Conservation (phyloP, 148 eudicot genomes). For the Linanthus parryae region DNA sequence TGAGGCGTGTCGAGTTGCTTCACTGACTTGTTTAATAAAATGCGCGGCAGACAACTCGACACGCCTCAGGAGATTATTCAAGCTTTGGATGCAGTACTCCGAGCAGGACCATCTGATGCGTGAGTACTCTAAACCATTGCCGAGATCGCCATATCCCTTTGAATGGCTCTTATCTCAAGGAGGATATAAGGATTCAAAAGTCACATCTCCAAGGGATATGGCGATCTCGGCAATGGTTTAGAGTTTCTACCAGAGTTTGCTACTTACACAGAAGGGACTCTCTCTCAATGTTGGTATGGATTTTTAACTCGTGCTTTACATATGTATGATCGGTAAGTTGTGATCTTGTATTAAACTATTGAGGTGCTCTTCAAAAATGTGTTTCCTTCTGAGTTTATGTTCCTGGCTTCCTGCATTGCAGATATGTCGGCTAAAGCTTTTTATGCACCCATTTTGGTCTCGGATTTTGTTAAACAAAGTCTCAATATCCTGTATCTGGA, state of each 20-base stretch:
- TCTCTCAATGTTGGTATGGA: slow-evolving; percentile 65
- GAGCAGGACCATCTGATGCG: slow-evolving; percentile 32
- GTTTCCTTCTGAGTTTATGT: not conserved
- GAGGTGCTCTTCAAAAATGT: not conserved
- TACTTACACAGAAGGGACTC: slow-evolving; percentile 90
- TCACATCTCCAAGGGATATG: no score
- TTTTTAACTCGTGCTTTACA: not conserved
- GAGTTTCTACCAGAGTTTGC: slow-evolving; percentile 74
- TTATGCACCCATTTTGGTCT: slow-evolving; percentile 38
- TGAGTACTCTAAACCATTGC: not conserved
- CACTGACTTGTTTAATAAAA: slow-evolving; percentile 40
- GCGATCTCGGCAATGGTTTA: slow-evolving; percentile 49
- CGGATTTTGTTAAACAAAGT: slow-evolving; percentile 33
- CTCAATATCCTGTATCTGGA: slow-evolving; percentile 25
- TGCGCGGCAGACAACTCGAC: slow-evolving; percentile 34
- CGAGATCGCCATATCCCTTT: not conserved
- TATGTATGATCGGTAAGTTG: not conserved
- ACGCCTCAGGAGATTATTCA: slow-evolving; percentile 71
- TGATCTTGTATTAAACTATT: not conserved
- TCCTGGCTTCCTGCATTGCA: slow-evolving; percentile 12
- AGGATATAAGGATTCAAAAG: slow-evolving; percentile 2
- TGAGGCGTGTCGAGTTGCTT: no score
- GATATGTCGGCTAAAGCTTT: slow-evolving; percentile 80
- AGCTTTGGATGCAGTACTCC: slow-evolving; percentile 65
- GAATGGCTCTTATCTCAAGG: slow-evolving; percentile 62